These are phyloP conservation scores for Puccinellia tenuiflora DNA, from an alignment of 176 grass and related monocot species.

Conservation along the genomic window DNA sequence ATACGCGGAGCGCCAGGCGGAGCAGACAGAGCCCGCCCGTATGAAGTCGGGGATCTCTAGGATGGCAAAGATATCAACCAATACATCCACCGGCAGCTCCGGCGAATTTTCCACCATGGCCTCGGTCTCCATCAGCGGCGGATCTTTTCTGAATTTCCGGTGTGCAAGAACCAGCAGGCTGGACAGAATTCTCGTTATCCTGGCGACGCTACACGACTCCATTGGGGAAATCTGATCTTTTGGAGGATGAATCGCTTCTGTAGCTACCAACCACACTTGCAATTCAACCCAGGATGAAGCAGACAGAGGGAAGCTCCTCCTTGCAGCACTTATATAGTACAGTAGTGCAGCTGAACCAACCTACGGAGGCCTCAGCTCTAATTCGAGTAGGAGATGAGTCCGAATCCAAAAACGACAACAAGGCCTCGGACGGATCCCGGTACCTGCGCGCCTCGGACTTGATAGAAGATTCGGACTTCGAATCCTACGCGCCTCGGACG, in stretches of 20 bases:
- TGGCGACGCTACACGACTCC: neutral
- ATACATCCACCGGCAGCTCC: neutral
- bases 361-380: neutral
- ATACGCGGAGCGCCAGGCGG: neutral
- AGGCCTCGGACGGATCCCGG: neutral
- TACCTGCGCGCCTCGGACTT: too few species aligned
- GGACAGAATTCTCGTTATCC: neutral
- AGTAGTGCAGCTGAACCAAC: neutral
- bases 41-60: conserved; percentile 16
- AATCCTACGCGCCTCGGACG: neutral
- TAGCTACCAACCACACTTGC: neutral
- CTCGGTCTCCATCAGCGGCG: neutral
- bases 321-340: neutral
- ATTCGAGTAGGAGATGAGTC: neutral
- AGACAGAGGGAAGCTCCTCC: neutral
- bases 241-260: neutral
- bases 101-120: neutral
- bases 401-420: neutral
- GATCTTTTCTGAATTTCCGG: neutral
- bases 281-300: neutral
- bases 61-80: neutral
- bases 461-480: too few species aligned
- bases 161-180: neutral
- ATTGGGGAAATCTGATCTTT: neutral
- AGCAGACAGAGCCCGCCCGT: neutral